Evolutionary conservation across 78 protist genomes (phyloP).

Genomic region (Monocercomonoides exilis): DNA sequence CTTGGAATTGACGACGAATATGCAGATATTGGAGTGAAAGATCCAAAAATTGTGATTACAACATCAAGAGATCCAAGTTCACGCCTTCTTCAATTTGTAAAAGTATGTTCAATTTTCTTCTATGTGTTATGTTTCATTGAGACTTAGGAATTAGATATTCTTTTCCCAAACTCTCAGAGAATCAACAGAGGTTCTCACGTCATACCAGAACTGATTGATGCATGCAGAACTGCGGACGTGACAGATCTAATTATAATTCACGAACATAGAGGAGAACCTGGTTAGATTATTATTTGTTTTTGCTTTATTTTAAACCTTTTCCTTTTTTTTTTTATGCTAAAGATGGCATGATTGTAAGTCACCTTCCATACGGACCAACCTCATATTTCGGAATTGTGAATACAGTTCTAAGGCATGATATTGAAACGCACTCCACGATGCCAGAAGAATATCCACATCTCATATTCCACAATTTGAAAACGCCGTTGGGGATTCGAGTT

Average conservation of each 20-base stretch:
- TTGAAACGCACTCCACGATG: constrained; percentile 36
- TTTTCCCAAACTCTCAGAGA: constrained; percentile 85
- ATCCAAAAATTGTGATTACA: constrained; percentile 88
- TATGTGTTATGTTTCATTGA: neutral
- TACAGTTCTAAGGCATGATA: constrained; percentile 86
- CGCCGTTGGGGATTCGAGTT: constrained; percentile 61
- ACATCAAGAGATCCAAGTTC: constrained; percentile 87
- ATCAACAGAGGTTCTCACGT: constrained; percentile 83
- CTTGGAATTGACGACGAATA: constrained; percentile 91
- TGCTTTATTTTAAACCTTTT: neutral
- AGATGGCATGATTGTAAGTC: constrained; percentile 84
- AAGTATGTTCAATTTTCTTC: constrained; percentile 30
- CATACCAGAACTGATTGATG: constrained; percentile 71
- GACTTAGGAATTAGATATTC: constrained; percentile 58
- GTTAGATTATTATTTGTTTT: constrained; percentile 20
- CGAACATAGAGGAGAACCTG: constrained; percentile 92
- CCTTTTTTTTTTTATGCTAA: neutral
- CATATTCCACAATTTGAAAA: constrained; percentile 74
- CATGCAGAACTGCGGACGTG: constrained; percentile 67
- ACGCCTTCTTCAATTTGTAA: constrained; percentile 78
- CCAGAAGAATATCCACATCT: constrained; percentile 90
- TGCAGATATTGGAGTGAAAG: constrained; percentile 77
- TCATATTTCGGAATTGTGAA: constrained; percentile 85
- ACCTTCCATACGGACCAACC: constrained; percentile 98
- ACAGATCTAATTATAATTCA: constrained; percentile 92